phyloP scores from a whole-genome alignment of 2,329 filamentous ascomycete genomes.

The Colletotrichum limetticola region DNA sequence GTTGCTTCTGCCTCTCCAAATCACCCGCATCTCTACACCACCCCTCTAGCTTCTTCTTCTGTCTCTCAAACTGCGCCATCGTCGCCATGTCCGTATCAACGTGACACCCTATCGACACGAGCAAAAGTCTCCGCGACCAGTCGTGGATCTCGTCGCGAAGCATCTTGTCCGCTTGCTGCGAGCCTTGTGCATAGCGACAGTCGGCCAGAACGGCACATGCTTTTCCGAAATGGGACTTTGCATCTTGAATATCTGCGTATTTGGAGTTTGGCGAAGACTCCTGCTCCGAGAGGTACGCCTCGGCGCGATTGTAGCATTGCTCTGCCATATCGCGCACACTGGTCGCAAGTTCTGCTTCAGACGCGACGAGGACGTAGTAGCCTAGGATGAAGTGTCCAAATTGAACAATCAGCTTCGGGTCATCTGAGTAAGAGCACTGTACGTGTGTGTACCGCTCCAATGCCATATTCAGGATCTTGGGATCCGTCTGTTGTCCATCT shows the following conservation, averaged over 20 bases:
- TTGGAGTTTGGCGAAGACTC: neutral
- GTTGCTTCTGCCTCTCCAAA: neutral
- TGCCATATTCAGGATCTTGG: neutral
- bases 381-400: slow-evolving; percentile 9
- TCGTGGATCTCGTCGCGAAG: neutral
- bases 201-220: slow-evolving; percentile 21
- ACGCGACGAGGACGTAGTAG: slow-evolving; percentile 6
- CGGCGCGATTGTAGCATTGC: neutral
- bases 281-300: neutral
- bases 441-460: slow-evolving; percentile 1
- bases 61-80: slow-evolving; percentile 1
- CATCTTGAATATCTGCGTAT: neutral
- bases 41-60: slow-evolving; percentile 10
- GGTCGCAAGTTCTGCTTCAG: neutral
- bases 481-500: neutral
- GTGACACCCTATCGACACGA: neutral
- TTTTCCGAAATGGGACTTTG: neutral
- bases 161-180: neutral
- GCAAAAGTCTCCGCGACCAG: neutral
- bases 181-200: slow-evolving; percentile 6
- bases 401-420: slow-evolving; percentile 11
- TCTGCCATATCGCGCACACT: slow-evolving; percentile 15
- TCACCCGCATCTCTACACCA: slow-evolving; percentile 23
- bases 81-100: slow-evolving; percentile 3
- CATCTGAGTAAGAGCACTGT: neutral